A percentile compares a stretch with the other conserved stretches of the same genome.
Evolutionary conservation across 164 flowering plant genomes (phyloP).

Genomic region (Magnolia kwangsiensis): DNA sequence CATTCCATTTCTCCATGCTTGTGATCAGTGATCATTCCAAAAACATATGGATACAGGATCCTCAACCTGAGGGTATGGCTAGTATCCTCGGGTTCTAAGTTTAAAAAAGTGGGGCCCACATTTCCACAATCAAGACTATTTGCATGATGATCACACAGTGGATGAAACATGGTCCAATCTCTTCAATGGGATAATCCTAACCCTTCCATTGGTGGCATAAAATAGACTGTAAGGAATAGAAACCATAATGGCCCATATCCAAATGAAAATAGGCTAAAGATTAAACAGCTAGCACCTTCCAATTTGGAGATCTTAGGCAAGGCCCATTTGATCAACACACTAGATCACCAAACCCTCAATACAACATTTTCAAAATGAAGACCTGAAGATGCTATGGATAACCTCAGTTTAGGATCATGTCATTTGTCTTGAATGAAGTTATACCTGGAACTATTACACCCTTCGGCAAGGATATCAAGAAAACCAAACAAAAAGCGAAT

Average conservation of each 20-base stretch:
- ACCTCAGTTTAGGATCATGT: neutral
- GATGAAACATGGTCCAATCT: too few relatives aligned
- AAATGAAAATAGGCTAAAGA: neutral
- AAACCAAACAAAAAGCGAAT: conserved; percentile 33
- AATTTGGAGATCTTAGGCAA: neutral
- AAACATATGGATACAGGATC: neutral
- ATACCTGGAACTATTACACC: conserved; percentile 38
- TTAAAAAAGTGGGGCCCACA: too few relatives aligned
- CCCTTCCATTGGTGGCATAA: too few relatives aligned
- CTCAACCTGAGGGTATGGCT: neutral
- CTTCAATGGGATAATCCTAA: too few relatives aligned
- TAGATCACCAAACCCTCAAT: neutral
- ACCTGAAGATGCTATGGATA: neutral
- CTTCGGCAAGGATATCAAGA: conserved; percentile 36
- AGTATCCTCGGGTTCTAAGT: neutral
- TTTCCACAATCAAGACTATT: too few relatives aligned
- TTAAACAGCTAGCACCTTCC: neutral
- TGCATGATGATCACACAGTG: too few relatives aligned
- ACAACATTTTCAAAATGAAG: neutral
- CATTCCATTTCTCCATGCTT: neutral
- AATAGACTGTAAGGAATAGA: too few relatives aligned
- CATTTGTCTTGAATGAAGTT: neutral
- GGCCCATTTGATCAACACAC: neutral
- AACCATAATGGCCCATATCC: too few relatives aligned
- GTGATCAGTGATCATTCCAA: neutral